These are phyloP conservation scores for Teratosphaeria pseudoeucalypti DNA, from an alignment of 2,329 filamentous ascomycete species.

Conservation along the genomic window DNA sequence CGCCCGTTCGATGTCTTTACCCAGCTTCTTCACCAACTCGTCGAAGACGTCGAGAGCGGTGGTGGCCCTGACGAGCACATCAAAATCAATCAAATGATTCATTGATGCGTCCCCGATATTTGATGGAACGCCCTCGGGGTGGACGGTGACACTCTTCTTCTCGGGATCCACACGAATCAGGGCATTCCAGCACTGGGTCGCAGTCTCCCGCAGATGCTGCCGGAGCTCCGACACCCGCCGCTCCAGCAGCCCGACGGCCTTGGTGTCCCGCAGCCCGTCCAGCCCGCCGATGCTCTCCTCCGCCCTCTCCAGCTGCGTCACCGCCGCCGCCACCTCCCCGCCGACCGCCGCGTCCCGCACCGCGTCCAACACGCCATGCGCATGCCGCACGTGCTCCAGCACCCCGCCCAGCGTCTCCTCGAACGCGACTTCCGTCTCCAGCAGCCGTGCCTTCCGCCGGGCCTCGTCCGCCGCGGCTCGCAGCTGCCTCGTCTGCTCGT, in stretches of 20 bases:
- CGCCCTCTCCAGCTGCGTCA: slow-evolving; percentile 39
- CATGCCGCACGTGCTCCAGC: slow-evolving; percentile 41
- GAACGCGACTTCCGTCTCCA: slow-evolving; percentile 51
- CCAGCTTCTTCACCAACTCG: slow-evolving; percentile 15
- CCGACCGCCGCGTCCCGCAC: slow-evolving; percentile 35
- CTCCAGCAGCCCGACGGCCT: slow-evolving; percentile 56
- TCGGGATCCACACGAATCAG: slow-evolving; percentile 54
- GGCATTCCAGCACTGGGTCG: slow-evolving; percentile 60
- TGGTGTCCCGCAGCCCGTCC: slow-evolving; percentile 50
- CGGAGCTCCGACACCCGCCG: slow-evolving; percentile 56
- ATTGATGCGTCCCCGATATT: background rate
- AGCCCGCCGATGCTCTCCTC: slow-evolving; percentile 48
- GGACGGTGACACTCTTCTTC: slow-evolving; percentile 47
- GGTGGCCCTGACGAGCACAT: slow-evolving; percentile 10
- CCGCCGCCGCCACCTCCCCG: slow-evolving; percentile 36
- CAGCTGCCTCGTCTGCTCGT: slow-evolving; percentile 57
- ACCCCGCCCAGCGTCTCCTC: slow-evolving; percentile 43
- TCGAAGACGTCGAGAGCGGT: slow-evolving; percentile 17
- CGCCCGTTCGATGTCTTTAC: slow-evolving; percentile 19
- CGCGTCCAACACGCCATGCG: slow-evolving; percentile 39
- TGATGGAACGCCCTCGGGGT: background rate
- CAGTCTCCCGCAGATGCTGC: slow-evolving; percentile 52
- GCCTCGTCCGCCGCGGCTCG: slow-evolving; percentile 55
- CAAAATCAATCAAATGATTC: slow-evolving; percentile 2
- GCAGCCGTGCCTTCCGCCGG: slow-evolving; percentile 42